These are phyloP conservation scores for Fraxinus floribunda DNA, from an alignment of 305 asterid genomes.

Conservation along the genomic window DNA sequence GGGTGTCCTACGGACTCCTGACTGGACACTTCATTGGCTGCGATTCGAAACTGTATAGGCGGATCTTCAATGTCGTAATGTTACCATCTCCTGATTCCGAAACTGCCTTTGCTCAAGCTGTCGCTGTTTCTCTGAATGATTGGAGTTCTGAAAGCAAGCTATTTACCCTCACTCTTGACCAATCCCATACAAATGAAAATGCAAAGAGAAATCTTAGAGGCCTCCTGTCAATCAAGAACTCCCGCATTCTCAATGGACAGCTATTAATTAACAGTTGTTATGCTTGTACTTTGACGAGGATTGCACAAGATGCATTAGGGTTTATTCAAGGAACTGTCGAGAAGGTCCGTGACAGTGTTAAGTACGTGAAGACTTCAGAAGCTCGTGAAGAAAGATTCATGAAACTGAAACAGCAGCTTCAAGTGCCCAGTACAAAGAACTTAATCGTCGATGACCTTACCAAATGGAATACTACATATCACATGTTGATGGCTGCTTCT, in stretches of 20 bases:
- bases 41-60: slow-evolving; percentile 71
- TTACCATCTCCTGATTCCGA: slow-evolving; percentile 65
- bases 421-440: slow-evolving; percentile 69
- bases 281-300: slow-evolving; percentile 54
- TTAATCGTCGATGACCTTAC: slow-evolving; percentile 52
- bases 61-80: slow-evolving; percentile 49
- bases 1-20: slow-evolving; percentile 48
- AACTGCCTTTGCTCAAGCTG: slow-evolving; percentile 47
- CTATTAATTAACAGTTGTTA: slow-evolving; percentile 66
- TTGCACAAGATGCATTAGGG: slow-evolving; percentile 62
- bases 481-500: slow-evolving; percentile 77
- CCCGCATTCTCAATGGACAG: slow-evolving; percentile 62
- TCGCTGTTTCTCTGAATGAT: slow-evolving; percentile 60
- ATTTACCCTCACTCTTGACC: slow-evolving; percentile 61
- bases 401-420: slow-evolving; percentile 65
- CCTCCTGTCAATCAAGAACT: slow-evolving; percentile 46
- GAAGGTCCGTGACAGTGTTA: slow-evolving; percentile 73
- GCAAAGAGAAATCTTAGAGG: slow-evolving; percentile 55
- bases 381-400: slow-evolving; percentile 50
- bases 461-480: slow-evolving; percentile 85
- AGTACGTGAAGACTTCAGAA: slow-evolving; percentile 56
- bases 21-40: slow-evolving; percentile 75
- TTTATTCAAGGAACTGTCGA: slow-evolving; percentile 41
- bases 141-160: slow-evolving; percentile 61
- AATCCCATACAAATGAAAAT: slow-evolving; percentile 32